Conservation (phyloP, 176 grass and related monocot species). For the Phoenix dactylifera region DNA sequence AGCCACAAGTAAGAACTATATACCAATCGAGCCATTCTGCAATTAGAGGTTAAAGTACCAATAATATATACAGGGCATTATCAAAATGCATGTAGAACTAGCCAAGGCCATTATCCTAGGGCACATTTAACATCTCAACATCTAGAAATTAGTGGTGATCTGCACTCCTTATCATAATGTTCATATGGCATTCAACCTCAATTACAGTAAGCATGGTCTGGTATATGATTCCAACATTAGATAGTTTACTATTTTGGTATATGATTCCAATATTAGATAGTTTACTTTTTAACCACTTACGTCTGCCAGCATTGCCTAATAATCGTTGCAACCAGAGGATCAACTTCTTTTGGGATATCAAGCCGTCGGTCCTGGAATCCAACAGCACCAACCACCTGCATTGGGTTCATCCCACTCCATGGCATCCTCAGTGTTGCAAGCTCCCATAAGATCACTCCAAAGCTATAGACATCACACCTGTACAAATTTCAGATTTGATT, state of each 20-base stretch:
- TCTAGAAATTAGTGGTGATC: too few species aligned
- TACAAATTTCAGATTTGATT: slow-evolving; percentile 6
- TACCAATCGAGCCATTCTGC: neutral
- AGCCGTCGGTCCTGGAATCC: slow-evolving; percentile 86
- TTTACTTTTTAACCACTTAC: slow-evolving; percentile 28
- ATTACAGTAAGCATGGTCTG: too few species aligned
- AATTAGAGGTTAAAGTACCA: too few species aligned
- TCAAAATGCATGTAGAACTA: too few species aligned
- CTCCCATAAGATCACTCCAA: slow-evolving; percentile 98
- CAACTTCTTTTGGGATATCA: slow-evolving; percentile 90
- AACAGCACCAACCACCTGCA: slow-evolving; percentile 98
- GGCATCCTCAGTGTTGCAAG: slow-evolving; percentile 91
- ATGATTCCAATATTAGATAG: too few species aligned
- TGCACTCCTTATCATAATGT: too few species aligned
- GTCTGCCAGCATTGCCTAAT: slow-evolving; percentile 96
- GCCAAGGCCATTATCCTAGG: too few species aligned
- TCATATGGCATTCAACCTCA: too few species aligned
- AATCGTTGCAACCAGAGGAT: slow-evolving; percentile 75
- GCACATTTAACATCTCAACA: too few species aligned
- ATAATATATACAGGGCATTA: too few species aligned
- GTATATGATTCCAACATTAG: too few species aligned
- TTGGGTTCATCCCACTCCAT: slow-evolving; percentile 95
- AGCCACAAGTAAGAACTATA: neutral
- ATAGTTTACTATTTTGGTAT: neutral
- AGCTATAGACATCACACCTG: slow-evolving; percentile 97